These are phyloP conservation scores for Xylaria sp. DNA, from an alignment of 2,329 filamentous ascomycete genomes.

Conservation along the genomic window DNA sequence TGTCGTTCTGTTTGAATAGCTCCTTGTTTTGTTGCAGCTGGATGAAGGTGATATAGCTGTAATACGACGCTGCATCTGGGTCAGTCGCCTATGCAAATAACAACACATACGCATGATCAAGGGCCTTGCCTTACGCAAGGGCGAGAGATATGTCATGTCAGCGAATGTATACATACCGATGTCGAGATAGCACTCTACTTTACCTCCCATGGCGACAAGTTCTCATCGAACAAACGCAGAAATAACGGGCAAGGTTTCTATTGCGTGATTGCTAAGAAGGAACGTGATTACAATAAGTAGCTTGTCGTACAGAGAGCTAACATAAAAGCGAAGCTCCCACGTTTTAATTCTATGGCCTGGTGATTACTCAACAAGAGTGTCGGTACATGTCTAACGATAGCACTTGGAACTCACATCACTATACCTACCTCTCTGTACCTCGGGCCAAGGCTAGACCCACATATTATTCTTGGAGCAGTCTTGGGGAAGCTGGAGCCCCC, in stretches of 20 bases:
- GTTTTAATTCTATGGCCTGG: not conserved
- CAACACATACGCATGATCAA: not conserved
- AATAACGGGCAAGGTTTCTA: not conserved
- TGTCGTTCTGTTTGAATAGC: constrained; percentile 65
- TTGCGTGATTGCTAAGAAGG: constrained; percentile 7
- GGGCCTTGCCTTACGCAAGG: not conserved
- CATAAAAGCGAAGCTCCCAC: not conserved
- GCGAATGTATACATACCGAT: constrained; percentile 61
- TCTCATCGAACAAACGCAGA: too few species aligned
- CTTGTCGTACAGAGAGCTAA: not conserved
- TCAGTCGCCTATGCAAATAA: constrained; percentile 13
- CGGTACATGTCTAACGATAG: not conserved
- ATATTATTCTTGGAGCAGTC: not conserved
- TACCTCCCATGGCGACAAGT: constrained; percentile 63
- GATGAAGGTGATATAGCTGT: constrained; percentile 66
- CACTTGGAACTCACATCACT: not conserved
- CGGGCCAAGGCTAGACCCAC: not conserved
- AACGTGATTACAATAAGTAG: not conserved
- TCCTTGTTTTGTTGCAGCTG: constrained; percentile 68
- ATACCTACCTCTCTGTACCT: not conserved
- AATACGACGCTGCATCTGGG: constrained; percentile 68
- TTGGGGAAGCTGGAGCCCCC: not conserved
- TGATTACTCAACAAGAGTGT: constrained; percentile 22
- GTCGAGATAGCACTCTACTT: constrained; percentile 75
- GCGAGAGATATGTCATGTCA: too few species aligned